These are phyloP conservation scores for Termitomyces titanicus DNA, from an alignment of 768 basidiomycete genomes.

Conservation along the genomic window DNA sequence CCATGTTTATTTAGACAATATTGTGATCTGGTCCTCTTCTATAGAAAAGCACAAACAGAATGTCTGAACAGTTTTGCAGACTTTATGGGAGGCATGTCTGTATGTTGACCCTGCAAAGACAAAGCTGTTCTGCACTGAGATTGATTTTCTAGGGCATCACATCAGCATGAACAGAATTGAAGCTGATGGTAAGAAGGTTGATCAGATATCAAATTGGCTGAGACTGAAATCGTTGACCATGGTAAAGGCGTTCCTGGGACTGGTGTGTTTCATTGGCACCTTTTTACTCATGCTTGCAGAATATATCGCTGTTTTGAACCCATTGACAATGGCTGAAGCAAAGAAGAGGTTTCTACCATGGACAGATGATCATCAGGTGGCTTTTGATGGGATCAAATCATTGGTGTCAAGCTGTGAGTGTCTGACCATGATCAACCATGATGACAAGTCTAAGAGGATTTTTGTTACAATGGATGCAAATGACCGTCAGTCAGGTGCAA, in stretches of 20 bases:
- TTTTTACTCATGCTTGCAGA: background rate
- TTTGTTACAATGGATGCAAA: slow-evolving; percentile 28
- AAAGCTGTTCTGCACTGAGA: background rate
- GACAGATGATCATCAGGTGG: background rate
- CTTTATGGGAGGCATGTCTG: background rate
- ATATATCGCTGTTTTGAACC: background rate
- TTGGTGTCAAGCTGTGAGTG: background rate
- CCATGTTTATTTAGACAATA: background rate
- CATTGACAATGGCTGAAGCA: background rate
- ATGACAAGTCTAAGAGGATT: slow-evolving; percentile 13
- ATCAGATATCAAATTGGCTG: background rate
- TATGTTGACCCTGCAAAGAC: background rate
- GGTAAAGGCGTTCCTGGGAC: background rate
- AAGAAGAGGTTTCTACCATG: background rate
- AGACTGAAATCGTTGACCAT: background rate
- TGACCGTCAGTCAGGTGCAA: slow-evolving; percentile 9
- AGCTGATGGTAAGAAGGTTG: background rate
- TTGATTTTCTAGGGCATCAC: background rate
- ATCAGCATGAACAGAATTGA: background rate
- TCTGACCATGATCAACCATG: background rate
- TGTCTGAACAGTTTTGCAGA: background rate
- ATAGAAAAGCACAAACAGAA: background rate
- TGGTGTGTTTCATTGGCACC: background rate
- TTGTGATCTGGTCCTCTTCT: background rate
- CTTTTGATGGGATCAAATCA: background rate